phyloP scores from a whole-genome alignment of 192 early-diverging fungal species.

The Chytriomyces sp. region DNA sequence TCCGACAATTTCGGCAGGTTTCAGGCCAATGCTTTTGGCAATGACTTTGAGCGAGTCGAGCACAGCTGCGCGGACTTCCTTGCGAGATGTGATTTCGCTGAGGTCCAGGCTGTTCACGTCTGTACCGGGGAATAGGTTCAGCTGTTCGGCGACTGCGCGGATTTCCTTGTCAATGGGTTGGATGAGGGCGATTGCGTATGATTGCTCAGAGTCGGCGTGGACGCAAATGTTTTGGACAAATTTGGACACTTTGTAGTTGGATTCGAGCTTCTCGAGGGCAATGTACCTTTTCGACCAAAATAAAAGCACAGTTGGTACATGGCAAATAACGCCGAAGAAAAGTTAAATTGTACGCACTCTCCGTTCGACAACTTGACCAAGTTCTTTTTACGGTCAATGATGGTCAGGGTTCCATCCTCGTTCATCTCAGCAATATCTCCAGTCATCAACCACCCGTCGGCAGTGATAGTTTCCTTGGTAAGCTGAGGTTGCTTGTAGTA shows the following conservation, averaged over 20 bases:
- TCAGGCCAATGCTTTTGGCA: slow-evolving; percentile 70
- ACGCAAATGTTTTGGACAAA: slow-evolving; percentile 73
- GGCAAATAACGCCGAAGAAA: background rate
- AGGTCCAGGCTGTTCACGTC: slow-evolving; percentile 46
- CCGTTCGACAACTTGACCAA: slow-evolving; percentile 90
- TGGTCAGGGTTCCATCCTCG: slow-evolving; percentile 73
- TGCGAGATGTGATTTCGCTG: slow-evolving; percentile 43
- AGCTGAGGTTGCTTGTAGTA: slow-evolving; percentile 79
- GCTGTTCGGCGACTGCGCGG: background rate
- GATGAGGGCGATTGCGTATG: slow-evolving; percentile 77
- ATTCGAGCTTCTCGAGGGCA: slow-evolving; percentile 92
- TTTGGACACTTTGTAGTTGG: slow-evolving; percentile 76
- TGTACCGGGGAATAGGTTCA: background rate
- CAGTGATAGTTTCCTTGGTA: slow-evolving; percentile 70
- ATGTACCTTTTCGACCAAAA: slow-evolving; percentile 71
- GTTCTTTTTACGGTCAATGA: slow-evolving; percentile 95
- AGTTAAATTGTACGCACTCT: slow-evolving; percentile 49
- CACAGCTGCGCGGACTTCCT: slow-evolving; percentile 47
- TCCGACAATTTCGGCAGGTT: slow-evolving; percentile 74
- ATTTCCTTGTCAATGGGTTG: slow-evolving; percentile 64
- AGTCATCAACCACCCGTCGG: slow-evolving; percentile 88
- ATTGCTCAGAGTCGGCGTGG: slow-evolving; percentile 68
- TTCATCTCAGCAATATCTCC: slow-evolving; percentile 91
- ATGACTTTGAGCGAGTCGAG: slow-evolving; percentile 59
- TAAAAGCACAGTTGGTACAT: background rate